Conservation (phyloP, 2,329 filamentous ascomycete species). For the Colletotrichum tamarilloi region DNA sequence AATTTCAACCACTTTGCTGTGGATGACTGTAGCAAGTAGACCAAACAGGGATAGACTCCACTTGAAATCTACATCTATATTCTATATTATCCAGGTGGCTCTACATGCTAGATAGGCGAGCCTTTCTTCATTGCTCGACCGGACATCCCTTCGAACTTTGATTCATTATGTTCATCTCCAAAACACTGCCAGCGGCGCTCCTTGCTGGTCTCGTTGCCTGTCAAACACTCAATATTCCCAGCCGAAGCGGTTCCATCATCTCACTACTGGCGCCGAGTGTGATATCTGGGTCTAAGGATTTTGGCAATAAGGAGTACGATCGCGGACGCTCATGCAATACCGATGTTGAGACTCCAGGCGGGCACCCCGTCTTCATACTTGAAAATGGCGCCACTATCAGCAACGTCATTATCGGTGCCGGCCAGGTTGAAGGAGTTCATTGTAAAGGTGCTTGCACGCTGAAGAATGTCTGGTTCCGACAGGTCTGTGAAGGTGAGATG, state of each 20-base stretch:
- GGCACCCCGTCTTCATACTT: constrained; percentile 61
- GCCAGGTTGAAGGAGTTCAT: constrained; percentile 61
- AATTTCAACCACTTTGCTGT: too few relatives aligned
- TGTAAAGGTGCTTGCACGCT: constrained; percentile 57
- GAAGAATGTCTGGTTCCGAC: constrained; percentile 50
- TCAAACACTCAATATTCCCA: constrained; percentile 36
- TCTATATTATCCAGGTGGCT: too few relatives aligned
- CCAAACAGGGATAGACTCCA: too few relatives aligned
- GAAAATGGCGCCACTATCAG: constrained; percentile 59
- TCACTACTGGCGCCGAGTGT: constrained; percentile 29
- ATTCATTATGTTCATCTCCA: neutral
- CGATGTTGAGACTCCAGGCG: constrained; percentile 34
- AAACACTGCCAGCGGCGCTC: neutral
- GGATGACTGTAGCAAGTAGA: too few relatives aligned
- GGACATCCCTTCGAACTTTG: too few relatives aligned
- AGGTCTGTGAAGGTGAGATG: constrained; percentile 48
- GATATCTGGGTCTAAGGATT: constrained; percentile 32
- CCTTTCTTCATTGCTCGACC: too few relatives aligned
- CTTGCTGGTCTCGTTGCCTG: constrained; percentile 10
- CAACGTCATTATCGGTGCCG: constrained; percentile 63
- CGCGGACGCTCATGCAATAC: constrained; percentile 31
- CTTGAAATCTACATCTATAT: too few relatives aligned
- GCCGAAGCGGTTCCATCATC: constrained; percentile 34
- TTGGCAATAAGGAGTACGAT: constrained; percentile 35
- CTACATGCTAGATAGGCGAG: fast-evolving